Evolutionary conservation across 805 yeast species (phyloP), one percentile per base, ranked within the genome.

Genomic region (Myxozyma nipponensis): DNA sequence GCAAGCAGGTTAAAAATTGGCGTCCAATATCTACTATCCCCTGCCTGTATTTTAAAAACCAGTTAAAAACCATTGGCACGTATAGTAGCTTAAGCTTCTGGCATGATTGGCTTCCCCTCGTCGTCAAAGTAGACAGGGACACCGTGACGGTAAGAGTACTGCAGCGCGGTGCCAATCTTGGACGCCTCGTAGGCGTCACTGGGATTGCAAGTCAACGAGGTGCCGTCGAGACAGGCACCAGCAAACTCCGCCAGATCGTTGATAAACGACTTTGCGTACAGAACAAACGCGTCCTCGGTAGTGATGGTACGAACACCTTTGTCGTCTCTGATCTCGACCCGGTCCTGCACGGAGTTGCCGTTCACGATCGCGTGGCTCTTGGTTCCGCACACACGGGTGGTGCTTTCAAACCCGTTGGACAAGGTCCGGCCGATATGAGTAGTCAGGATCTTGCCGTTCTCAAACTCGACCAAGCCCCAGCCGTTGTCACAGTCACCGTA

Each of bases 401-500:
- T 42, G 34, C 44, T 52, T 39, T 60, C 58, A 25, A 58, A 61
- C 15, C 63, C 63, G 28, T 56, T 51, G 25, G 49, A 44, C 52
- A 52, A 58, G 50, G 46, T 58, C 38, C 63, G 45, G 22, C 58
- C 44, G 41, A 39, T 61, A 35, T 58, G 53, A 36, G 58, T 40
- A 24, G 50, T 41, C 28, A 53, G 51, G 25, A 60, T 49, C 30
- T 47, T 35, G 17, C 63, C 63, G 25, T 47, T 54, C 18, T 47
- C 37, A 41, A 60, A 60, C 45, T 58, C 56, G 32, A 60, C 55
- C n/a, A 57, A 38, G 39, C 59, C 63, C 21, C 45, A 37, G 10
- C 58, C 61, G 34, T 60, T 59, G 43, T 60, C 63, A 25, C 39
- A 39, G 43, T 60, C 63, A 13, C 47, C 49, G 46, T 46, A 46